Percentiles rank a stretch among this genome's conserved stretches.
These are phyloP conservation scores for Purshia tridentata DNA, from an alignment of 306 rosid genomes.

Conservation along the genomic window DNA sequence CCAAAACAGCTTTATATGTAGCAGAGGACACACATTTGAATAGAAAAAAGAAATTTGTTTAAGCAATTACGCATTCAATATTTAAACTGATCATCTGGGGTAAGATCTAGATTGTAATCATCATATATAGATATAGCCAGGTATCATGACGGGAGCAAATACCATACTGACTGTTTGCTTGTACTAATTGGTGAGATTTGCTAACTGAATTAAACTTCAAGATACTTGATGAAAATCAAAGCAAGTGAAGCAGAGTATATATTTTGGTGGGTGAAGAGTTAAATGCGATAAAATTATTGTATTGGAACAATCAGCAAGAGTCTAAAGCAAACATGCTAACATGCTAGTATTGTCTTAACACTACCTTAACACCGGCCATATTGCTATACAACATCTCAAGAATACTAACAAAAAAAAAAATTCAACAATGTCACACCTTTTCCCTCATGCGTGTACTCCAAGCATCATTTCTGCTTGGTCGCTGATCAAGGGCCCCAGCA, in stretches of 20 bases:
- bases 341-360: background rate
- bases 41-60: background rate
- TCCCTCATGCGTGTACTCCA: slow-evolving; percentile 99
- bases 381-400: background rate
- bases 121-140: background rate
- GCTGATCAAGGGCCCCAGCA: slow-evolving; percentile 64
- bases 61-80: background rate
- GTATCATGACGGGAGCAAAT: background rate
- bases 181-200: no score
- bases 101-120: background rate
- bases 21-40: background rate
- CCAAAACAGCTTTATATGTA: background rate
- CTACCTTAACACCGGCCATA: background rate
- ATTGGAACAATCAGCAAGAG: background rate
- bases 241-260: background rate
- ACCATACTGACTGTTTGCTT: background rate
- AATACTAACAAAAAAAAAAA: background rate
- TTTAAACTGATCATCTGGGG: background rate
- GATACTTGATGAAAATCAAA: background rate
- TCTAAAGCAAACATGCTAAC: background rate
- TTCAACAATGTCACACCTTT: slow-evolving; percentile 53
- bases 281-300: background rate
- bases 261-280: background rate
- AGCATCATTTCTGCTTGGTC: slow-evolving; percentile 87
- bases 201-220: background rate